Evolutionary conservation across 805 yeast genomes (phyloP).

Genomic region (Cyberlindnera misumaiensis): DNA sequence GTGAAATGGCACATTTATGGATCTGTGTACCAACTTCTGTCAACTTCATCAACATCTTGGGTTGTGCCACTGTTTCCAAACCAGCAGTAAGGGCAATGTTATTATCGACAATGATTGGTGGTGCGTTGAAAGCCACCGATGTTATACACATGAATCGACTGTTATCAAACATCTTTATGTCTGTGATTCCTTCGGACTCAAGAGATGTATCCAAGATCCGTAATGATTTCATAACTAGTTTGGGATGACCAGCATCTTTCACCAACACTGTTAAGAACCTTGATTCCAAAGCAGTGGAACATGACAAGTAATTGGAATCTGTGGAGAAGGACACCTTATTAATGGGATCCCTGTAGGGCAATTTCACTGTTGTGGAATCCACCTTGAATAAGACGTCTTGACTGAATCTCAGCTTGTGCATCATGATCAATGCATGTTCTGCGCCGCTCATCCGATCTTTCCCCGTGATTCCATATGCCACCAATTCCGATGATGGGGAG

Average conservation of each 20-base stretch:
- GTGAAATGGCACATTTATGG: constrained; percentile 69
- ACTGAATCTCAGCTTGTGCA: constrained; percentile 35
- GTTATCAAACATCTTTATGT: constrained; percentile 64
- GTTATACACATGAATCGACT: constrained; percentile 50
- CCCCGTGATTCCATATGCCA: constrained; percentile 82
- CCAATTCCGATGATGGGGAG: constrained; percentile 52
- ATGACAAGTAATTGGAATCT: constrained; percentile 62
- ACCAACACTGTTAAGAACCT: constrained; percentile 72
- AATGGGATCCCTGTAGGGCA: constrained; percentile 84
- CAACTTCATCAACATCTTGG: constrained; percentile 52
- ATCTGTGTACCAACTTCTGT: constrained; percentile 79
- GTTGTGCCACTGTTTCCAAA: constrained; percentile 44
- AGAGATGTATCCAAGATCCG: constrained; percentile 56
- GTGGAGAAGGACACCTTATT: constrained; percentile 66
- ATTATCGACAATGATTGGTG: constrained; percentile 64
- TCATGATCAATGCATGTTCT: constrained; percentile 69
- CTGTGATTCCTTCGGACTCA: constrained; percentile 88
- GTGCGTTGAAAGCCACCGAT: constrained; percentile 55
- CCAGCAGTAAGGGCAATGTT: constrained; percentile 40
- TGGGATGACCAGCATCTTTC: constrained; percentile 54
- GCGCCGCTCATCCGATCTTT: constrained; percentile 59
- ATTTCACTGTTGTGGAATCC: constrained; percentile 63
- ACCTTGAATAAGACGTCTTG: constrained; percentile 26
- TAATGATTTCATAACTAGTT: constrained; percentile 61
- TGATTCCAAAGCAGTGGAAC: constrained; percentile 64